Base-by-base conservation (phyloP, 352 stramenopile genomes). In the Globisporangium spiculum region DNA sequence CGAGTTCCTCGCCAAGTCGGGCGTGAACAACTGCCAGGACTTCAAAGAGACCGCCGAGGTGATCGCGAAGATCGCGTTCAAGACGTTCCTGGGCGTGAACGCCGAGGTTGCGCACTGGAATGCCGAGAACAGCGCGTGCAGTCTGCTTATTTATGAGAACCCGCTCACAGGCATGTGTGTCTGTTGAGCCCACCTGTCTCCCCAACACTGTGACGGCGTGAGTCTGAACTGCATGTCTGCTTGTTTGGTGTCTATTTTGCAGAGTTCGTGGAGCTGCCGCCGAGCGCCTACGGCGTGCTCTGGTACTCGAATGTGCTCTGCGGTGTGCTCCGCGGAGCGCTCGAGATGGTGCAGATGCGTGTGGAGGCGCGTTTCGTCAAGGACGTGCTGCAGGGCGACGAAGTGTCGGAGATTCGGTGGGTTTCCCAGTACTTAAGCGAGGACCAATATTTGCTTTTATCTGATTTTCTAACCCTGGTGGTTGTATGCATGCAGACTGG, bases 61-160 rank as follows among this genome's bases (percentile, higher is more conserved):
- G 30, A 87, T 99, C 64, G 88, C 94, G 44, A 98, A 98, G 68
- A 90, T 98, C 30, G 97, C 94, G 7, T 98, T 99, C 72, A 97
- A 98, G 75, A 99, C 99, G 97, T 99, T 99, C 72, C 75, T 99
- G 24, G 97, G 97, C n/a, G 89, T 99, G 63, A 94, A 86, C 54
- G 91, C 87, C 38, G 97, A 99, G 41, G 86, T 98, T 4, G 66
- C 79, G 30, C 88, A 94, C 71, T 98, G 96, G 86, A 96, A 97
- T 70, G 75, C 80, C 34, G 90, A 98, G 46, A 83, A 83, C 50
- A 95, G 69, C 5, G 79, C 83, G 4, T 99, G 97, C 72, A 97
- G 86, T 68, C 86, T 99, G 8, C 75, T 98, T 62, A 91, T 99
- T 62, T 94, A 97, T 69, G 96, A 99, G 44, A 99, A 99, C 80